phyloP scores from a whole-genome alignment of 225 moss, liverwort and hornwort genomes.

The Straminergon stramineum region DNA sequence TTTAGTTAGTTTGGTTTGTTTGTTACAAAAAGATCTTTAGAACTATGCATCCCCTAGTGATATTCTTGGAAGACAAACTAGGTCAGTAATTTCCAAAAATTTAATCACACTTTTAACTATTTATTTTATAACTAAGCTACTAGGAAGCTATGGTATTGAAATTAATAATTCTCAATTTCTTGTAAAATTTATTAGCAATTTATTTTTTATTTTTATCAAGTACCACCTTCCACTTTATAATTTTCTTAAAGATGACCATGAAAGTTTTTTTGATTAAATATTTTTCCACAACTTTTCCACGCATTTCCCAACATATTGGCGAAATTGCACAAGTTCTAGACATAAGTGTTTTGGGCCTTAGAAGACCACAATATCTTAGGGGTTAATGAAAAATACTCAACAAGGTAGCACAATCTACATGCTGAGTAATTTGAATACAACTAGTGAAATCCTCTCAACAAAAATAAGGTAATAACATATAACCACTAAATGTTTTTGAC shows the following conservation, averaged over 20 bases:
- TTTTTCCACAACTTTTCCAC: background rate
- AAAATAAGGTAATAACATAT: background rate
- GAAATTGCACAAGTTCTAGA: background rate
- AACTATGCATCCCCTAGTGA: too few species aligned
- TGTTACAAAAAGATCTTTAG: too few species aligned
- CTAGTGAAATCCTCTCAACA: background rate
- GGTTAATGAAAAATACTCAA: background rate
- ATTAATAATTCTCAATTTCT: too few species aligned
- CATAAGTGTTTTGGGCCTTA: background rate
- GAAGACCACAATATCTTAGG: background rate
- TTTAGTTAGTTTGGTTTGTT: too few species aligned
- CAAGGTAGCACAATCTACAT: background rate
- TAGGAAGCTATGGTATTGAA: background rate
- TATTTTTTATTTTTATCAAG: background rate
- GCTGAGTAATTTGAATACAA: background rate
- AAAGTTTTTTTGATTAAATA: background rate
- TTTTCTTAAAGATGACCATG: background rate
- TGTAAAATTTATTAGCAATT: background rate
- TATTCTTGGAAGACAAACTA: too few species aligned
- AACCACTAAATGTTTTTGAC: too few species aligned
- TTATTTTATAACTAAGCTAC: too few species aligned
- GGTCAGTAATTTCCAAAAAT: too few species aligned
- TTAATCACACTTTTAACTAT: too few species aligned
- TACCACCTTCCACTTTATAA: too few species aligned
- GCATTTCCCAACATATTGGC: too few species aligned